A percentile compares a stretch with the other conserved stretches of the same genome.
phyloP scores from a whole-genome alignment of 2,329 filamentous ascomycete genomes.

The Verticillium alfalfae region DNA sequence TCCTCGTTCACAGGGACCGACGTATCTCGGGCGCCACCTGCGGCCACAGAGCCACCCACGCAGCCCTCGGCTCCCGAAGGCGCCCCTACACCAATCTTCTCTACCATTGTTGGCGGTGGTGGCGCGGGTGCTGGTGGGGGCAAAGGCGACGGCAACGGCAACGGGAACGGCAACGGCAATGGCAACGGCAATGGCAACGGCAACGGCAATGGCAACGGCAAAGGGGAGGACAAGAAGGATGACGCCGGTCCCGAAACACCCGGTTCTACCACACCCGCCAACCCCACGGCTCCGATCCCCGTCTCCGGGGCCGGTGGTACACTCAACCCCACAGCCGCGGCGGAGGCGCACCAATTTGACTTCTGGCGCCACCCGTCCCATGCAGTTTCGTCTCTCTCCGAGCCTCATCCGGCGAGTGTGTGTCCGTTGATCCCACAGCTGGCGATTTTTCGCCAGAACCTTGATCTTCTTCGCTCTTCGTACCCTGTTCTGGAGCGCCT shows the following conservation, averaged over 20 bases:
- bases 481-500: slow-evolving; percentile 34
- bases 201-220: neutral
- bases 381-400: slow-evolving; percentile 38
- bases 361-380: slow-evolving; percentile 37
- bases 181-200: slow-evolving; percentile 5
- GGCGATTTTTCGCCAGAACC: slow-evolving; percentile 50
- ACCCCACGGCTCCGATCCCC: slow-evolving; percentile 35
- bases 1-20: neutral
- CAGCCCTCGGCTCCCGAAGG: neutral
- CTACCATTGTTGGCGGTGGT: neutral
- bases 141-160: neutral
- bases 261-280: slow-evolving; percentile 18
- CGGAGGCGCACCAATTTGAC: slow-evolving; percentile 42
- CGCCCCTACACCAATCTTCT: neutral
- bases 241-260: neutral
- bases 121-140: slow-evolving; percentile 3
- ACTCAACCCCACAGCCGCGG: slow-evolving; percentile 42
- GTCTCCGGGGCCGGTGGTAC: slow-evolving; percentile 45
- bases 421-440: slow-evolving; percentile 45
- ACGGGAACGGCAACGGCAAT: neutral
- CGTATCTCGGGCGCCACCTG: neutral
- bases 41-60: neutral
- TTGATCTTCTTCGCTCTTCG: slow-evolving; percentile 46
- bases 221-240: neutral
- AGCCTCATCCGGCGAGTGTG: slow-evolving; percentile 41